These are phyloP conservation scores for Eucalyptus tenuipes DNA, from an alignment of 345 rosid species.

Conservation along the genomic window DNA sequence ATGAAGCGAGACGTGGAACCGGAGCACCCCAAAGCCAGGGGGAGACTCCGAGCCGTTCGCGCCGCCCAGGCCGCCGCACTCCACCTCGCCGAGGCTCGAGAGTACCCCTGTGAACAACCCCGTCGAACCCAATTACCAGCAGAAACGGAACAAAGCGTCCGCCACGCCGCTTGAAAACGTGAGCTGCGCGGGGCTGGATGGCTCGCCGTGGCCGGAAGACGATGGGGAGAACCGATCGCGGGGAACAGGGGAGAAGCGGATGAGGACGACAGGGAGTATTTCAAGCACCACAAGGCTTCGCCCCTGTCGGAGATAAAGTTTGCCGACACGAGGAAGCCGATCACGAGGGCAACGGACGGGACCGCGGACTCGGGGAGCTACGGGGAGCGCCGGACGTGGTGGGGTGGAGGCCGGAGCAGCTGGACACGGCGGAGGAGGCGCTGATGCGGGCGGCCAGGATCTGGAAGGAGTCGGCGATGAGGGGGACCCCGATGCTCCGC, in stretches of 20 bases:
- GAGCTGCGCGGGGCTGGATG: conserved; percentile 48
- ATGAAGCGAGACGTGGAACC: conserved; percentile 1
- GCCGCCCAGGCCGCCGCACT: conserved; percentile 28
- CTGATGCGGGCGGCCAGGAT: conserved; percentile 42
- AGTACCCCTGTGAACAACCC: conserved; percentile 27
- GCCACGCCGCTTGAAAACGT: conserved; percentile 1
- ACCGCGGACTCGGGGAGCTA: background rate
- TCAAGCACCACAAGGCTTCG: conserved; percentile 49
- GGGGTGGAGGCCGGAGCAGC: conserved; percentile 72
- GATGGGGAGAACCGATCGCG: background rate
- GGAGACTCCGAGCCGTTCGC: conserved; percentile 17
- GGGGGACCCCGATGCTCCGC: conserved; percentile 68
- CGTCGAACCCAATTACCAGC: conserved; percentile 29
- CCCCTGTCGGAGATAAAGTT: conserved; percentile 53
- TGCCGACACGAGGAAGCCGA: conserved; percentile 70
- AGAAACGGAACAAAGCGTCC: conserved; percentile 15
- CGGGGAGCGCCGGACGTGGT: conserved; percentile 15
- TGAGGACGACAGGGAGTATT: conserved; percentile 33
- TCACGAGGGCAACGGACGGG: conserved; percentile 60
- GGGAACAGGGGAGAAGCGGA: background rate
- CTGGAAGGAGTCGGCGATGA: conserved; percentile 47
- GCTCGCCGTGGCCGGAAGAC: conserved; percentile 30
- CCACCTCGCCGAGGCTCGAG: conserved; percentile 28
- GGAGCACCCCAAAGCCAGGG: background rate
- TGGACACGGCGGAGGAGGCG: conserved; percentile 72